These are phyloP conservation scores for Wickerhamomyces strasburgensis DNA, from an alignment of 805 yeast species.

Conservation along the genomic window DNA sequence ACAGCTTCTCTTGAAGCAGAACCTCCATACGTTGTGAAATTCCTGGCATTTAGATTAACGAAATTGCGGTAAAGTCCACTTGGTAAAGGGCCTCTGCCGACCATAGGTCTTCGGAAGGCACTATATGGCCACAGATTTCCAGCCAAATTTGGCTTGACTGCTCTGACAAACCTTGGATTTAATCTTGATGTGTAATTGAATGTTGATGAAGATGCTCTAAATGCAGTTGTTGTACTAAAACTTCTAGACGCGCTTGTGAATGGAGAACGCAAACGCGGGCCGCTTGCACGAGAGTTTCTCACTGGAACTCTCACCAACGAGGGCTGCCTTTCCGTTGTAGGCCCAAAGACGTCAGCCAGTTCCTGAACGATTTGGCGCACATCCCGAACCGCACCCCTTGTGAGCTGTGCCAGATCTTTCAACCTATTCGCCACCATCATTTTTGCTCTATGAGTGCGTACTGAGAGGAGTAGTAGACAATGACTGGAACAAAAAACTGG, in stretches of 20 bases:
- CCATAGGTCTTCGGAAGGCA: constrained; percentile 20
- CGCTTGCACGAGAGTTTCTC: constrained; percentile 13
- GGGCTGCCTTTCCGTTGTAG: constrained; percentile 32
- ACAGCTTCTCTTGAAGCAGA: constrained; percentile 51
- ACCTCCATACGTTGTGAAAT: constrained; percentile 34
- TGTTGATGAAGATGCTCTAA: constrained; percentile 10
- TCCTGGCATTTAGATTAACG: constrained; percentile 31
- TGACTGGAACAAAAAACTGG: neutral
- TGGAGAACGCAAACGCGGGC: constrained; percentile 16
- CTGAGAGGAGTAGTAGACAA: neutral
- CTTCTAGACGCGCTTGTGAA: constrained; percentile 21
- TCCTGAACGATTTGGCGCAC: constrained; percentile 45
- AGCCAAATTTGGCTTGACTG: constrained; percentile 5
- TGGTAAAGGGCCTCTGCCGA: constrained; percentile 24
- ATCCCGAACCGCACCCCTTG: constrained; percentile 42
- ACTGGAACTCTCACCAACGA: constrained; percentile 37
- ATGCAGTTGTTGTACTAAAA: constrained; percentile 19
- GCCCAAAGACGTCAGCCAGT: constrained; percentile 29
- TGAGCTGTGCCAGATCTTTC: constrained; percentile 41
- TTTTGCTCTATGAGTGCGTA: neutral
- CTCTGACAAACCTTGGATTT: constrained; percentile 7
- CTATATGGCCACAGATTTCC: constrained; percentile 22
- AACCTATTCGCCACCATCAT: constrained; percentile 31
- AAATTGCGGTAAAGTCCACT: constrained; percentile 32
- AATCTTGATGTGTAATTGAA: constrained; percentile 6